Base-by-base conservation (phyloP, 2,329 filamentous ascomycete species). In the Hypoxylon sp. region DNA sequence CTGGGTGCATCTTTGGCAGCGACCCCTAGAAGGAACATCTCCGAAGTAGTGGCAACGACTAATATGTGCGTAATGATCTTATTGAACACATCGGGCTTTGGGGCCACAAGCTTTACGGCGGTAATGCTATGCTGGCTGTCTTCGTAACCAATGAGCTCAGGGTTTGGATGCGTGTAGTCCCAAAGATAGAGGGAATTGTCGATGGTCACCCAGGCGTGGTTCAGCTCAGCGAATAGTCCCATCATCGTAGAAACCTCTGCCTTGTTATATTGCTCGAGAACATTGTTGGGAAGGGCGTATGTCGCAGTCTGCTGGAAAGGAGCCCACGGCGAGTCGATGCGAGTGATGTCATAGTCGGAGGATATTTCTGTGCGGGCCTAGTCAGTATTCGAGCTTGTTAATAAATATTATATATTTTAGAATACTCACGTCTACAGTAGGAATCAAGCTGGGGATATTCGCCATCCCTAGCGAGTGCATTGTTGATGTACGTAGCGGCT, bases 101-200 rank as follows among this genome's bases (percentile, higher is more conserved):
- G 96, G 55, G 90, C 89, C 11, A 97, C 91, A 50, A 99, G 87
- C 73, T 93, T 94, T 46, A 99, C 92, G n/a, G 93, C 90, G 45
- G 93, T 94, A 74, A 99, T 98, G 71, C 90, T 93, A 78, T 97
- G 90, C 5, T 90, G 85, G 79, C 95, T 92, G 73, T 97, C 94
- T 78, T 98, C 95, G 75, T 93, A 98, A 17, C 95, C 95, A 71
- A 97, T 91, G 45, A 98, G 85, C 77, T 97, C 93, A 4, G 95
- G 93, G 73, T 95, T 93, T n/a, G 93, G 90, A 77, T 93, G 88
- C 5, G 94, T 97, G 79, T 98, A 99, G 80, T 99, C 95, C 97
- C 97, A 99, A 14, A 99, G 85, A 78, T 98, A 99, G 48, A 99
- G 85, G 68, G 93, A 93, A 81, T 97, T 98, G 82, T 99, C 96